Evolutionary conservation across 257 asterid species (phyloP).

Genomic region (Scutellaria barbata): DNA sequence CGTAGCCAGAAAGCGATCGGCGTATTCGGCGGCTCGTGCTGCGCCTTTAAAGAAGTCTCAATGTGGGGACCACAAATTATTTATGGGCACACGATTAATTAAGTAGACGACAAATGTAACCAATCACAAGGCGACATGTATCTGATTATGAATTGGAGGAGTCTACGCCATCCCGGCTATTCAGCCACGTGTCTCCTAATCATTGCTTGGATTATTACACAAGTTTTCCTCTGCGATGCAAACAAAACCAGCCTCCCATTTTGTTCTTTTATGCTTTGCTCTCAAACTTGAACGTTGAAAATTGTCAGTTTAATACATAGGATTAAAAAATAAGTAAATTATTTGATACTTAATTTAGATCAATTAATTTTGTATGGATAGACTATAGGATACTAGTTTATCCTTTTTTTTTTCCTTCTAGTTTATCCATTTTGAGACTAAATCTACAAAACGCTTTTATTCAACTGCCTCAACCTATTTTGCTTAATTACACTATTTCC

Average conservation of each 20-base stretch:
- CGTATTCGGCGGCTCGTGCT: constrained; percentile 39
- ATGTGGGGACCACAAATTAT: background rate
- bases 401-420: too few species aligned
- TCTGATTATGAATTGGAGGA: constrained; percentile 2
- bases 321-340: too few species aligned
- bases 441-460: too few species aligned
- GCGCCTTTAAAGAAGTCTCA: background rate
- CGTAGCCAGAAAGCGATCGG: constrained; percentile 36
- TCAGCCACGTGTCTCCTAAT: constrained; percentile 35
- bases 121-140: constrained; percentile 36
- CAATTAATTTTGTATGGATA: too few species aligned
- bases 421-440: too few species aligned
- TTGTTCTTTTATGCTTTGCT: background rate
- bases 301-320: too few species aligned
- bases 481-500: too few species aligned
- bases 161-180: constrained; percentile 19
- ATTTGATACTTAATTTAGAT: too few species aligned
- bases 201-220: background rate
- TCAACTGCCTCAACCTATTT: too few species aligned
- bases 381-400: too few species aligned
- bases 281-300: too few species aligned
- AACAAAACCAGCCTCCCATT: background rate
- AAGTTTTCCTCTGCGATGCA: background rate
- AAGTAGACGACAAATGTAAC: constrained; percentile 16
- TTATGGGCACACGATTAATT: background rate